A percentile compares a stretch with the other conserved stretches of the same genome.
Evolutionary conservation across 495 filamentous ascomycete genomes (phyloP).

Genomic region (Endocarpon pusillum): DNA sequence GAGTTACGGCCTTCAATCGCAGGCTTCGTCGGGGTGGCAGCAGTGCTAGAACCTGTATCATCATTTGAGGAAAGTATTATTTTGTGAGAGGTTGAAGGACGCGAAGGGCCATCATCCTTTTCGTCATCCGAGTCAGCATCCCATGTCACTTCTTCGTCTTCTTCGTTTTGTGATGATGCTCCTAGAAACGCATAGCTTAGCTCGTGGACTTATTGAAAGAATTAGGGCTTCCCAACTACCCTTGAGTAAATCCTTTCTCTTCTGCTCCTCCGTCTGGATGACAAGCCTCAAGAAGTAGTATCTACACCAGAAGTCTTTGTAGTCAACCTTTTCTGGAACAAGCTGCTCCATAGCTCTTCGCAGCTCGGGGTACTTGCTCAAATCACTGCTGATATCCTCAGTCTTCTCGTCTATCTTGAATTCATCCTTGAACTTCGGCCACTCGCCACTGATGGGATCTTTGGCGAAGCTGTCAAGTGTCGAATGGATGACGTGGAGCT

Average conservation of each 20-base stretch:
- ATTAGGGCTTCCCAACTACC: slow-evolving; percentile 34
- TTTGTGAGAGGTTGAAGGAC: no score
- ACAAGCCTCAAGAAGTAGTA: slow-evolving; percentile 94
- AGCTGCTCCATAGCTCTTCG: slow-evolving; percentile 86
- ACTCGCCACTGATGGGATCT: slow-evolving; percentile 62
- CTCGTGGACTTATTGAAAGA: slow-evolving; percentile 5
- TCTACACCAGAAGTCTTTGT: slow-evolving; percentile 78
- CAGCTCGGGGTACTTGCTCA: slow-evolving; percentile 80
- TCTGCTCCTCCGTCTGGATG: slow-evolving; percentile 87
- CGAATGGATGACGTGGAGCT: slow-evolving; percentile 87
- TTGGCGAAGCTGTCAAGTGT: slow-evolving; percentile 68
- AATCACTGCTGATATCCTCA: slow-evolving; percentile 60
- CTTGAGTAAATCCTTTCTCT: slow-evolving; percentile 78
- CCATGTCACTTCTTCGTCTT: slow-evolving; percentile 70
- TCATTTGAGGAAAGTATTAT: no score
- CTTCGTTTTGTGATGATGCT: slow-evolving; percentile 40
- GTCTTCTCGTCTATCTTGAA: slow-evolving; percentile 80
- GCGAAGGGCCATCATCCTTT: no score
- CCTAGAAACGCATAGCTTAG: slow-evolving; percentile 12
- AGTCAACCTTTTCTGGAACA: slow-evolving; percentile 78
- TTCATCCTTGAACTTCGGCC: slow-evolving; percentile 49
- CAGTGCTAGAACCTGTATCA: slow-evolving; percentile 9
- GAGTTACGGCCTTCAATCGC: slow-evolving; percentile 56
- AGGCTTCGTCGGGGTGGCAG: slow-evolving; percentile 23
- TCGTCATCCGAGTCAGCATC: slow-evolving; percentile 63